phyloP scores from a whole-genome alignment of 352 stramenopile species.

The Phytophthora podocarpi region DNA sequence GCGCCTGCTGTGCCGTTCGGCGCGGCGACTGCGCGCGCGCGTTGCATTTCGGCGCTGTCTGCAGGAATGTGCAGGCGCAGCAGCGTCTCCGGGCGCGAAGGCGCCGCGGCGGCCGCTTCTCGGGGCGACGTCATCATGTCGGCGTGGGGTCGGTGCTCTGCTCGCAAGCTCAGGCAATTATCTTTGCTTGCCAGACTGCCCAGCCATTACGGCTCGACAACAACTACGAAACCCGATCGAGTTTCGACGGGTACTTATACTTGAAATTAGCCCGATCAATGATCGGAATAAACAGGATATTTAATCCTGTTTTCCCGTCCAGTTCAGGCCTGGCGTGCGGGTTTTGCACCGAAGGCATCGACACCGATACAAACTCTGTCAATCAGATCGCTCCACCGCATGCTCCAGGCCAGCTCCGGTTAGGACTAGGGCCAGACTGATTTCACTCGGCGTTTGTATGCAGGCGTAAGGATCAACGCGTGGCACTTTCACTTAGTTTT shows the following conservation, averaged over 20 bases:
- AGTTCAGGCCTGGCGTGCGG: constrained; percentile 27
- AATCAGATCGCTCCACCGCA: constrained; percentile 43
- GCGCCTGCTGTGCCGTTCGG: not conserved
- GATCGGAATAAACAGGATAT: constrained; percentile 3
- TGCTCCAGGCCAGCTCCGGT: not conserved
- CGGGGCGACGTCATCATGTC: constrained; percentile 42
- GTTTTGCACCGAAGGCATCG: constrained; percentile 21
- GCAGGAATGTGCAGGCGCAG: constrained; percentile 6
- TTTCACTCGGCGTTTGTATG: constrained; percentile 33
- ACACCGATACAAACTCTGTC: constrained; percentile 22
- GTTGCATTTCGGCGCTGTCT: not conserved
- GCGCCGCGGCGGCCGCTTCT: constrained; percentile 27
- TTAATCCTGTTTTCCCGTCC: constrained; percentile 3
- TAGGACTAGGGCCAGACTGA: constrained; percentile 30
- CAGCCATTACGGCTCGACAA: constrained; percentile 34
- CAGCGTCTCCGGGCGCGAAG: constrained; percentile 16
- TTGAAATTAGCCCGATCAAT: not conserved
- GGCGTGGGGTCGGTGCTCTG: constrained; percentile 22
- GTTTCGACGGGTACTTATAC: not conserved
- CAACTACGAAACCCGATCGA: constrained; percentile 23
- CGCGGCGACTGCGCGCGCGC: not conserved
- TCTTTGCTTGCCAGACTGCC: constrained; percentile 35
- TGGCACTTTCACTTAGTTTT: constrained; percentile 13
- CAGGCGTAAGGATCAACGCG: constrained; percentile 15
- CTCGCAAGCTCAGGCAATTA: constrained; percentile 40